Evolutionary conservation across 139 green algal species (phyloP), one percentile per base, ranked within the genome.

Genomic region (Edaphochlamys debaryana): DNA sequence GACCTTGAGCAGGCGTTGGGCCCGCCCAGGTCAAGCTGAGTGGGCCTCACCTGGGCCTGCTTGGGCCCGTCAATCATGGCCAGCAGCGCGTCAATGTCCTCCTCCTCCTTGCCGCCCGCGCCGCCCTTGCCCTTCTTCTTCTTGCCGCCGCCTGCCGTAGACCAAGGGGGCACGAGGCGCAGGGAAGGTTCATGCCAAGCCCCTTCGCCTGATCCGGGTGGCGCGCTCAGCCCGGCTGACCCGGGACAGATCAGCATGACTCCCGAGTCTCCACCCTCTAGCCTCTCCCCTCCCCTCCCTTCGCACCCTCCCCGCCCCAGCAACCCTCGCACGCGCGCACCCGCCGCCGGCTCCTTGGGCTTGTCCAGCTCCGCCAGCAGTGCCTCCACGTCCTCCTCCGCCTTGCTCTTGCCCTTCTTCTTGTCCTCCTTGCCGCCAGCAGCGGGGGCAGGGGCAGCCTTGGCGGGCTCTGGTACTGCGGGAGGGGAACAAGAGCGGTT

Each of bases 281-380:
- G n/a, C n/a, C n/a, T n/a, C n/a, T n/a, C n/a, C n/a, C n/a, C n/a
- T n/a, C n/a, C n/a, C n/a, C n/a, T n/a, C n/a, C n/a, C n/a, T n/a
- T n/a, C n/a, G n/a, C n/a, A n/a, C n/a, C n/a, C n/a, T n/a, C n/a
- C n/a, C n/a, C n/a, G n/a, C n/a, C n/a, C n/a, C n/a, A n/a, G n/a
- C n/a, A n/a, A n/a, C n/a, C n/a, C n/a, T n/a, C n/a, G n/a, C 5
- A 4, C 69, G 20, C 5, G 41, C 69, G 11, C 69, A 32, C 34
- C 67, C 25, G 75, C 48, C 80, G 67, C 79, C 76, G 34, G 45
- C 62, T 63, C 67, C 80, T 89, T 90, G 20, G 69, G 90, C 2
- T 82, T 92, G 23, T 95, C 93, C n/a, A 97, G 72, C 87, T 94
- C 89, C 29, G 92, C 94, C n/a, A 96, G 72, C 58, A 96, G 71